Evolutionary conservation across 129 eudicot genomes (phyloP), one percentile per base, ranked within the genome.

Genomic region (Escallonia rubra): DNA sequence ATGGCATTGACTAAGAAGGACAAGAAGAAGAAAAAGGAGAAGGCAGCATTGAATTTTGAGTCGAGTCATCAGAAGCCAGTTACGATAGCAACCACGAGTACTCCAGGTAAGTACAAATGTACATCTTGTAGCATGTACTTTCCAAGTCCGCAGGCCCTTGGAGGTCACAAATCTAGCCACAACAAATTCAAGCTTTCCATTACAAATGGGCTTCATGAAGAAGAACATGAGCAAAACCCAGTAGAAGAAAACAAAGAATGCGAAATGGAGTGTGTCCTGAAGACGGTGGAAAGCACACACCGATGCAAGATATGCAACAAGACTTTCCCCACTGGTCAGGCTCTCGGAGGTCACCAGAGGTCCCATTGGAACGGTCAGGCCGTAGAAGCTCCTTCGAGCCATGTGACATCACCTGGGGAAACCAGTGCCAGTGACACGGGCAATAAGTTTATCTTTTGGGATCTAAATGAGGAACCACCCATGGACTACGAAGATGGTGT

Each of bases 81-180:
- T 59, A 23, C 34, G 34, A 23, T 23, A 23, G 34, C 34, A 23
- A 23, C 34, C 34, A 23, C 34, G 1, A 54, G 14, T 3, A 4
- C 53, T 4, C 59, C 62, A 34, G 80, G 77, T 55, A 83, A 83
- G 60, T 84, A 75, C 78, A 81, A 65, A 63, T 87, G 95, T 69
- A 75, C 39, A 63, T 79, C 77, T 14, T 87, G 95, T 70, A 57
- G 71, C 41, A 87, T 71, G 73, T 51, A 80, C 54, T 87, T 87
- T 64, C n/a, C 81, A 4, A 75, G 61, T 39, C 83, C 73, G 64
- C 95, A 81, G 61, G 95, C 90, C 59, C 56, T 87, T 41, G 95
- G 95, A 60, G 90, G 95, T 6, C 95, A 87, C 41, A 83, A 66
- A 68, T 76, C 90, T 0, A 79, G 87, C 72, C 95, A 84, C 57